These are phyloP conservation scores for Beauveria sp. DNA, from an alignment of 2,329 filamentous ascomycete genomes.

Conservation along the genomic window DNA sequence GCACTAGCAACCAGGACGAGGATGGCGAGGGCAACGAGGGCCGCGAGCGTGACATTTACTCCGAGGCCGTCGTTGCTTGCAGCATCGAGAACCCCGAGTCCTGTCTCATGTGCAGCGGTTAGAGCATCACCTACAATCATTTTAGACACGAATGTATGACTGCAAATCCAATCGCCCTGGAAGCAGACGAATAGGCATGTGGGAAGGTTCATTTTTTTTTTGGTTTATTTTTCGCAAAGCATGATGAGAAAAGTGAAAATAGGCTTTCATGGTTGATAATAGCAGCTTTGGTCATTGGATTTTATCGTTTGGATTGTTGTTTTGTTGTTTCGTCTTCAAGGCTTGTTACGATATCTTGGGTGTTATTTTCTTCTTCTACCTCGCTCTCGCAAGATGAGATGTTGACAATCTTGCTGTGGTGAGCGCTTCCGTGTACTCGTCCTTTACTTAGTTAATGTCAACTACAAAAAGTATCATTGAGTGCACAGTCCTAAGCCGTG, in stretches of 20 bases:
- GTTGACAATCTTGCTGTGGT: not conserved
- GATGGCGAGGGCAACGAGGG: slow-evolving; percentile 64
- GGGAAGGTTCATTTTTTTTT: slow-evolving; percentile 15
- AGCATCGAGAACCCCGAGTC: slow-evolving; percentile 96
- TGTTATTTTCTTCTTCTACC: not conserved
- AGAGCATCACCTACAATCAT: slow-evolving; percentile 20
- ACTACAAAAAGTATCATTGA: not conserved
- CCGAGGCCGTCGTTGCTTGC: slow-evolving; percentile 84
- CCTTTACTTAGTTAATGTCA: not conserved
- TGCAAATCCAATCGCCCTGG: slow-evolving; percentile 15
- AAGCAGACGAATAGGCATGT: slow-evolving; percentile 15
- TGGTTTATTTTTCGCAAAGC: not conserved
- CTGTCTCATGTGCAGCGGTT: slow-evolving; percentile 97
- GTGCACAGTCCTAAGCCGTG: not conserved
- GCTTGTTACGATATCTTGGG: slow-evolving; percentile 6
- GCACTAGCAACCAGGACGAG: slow-evolving; percentile 67
- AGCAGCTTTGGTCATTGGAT: not conserved
- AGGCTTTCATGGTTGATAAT: not conserved
- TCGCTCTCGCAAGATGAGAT: not conserved
- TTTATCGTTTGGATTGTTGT: not conserved
- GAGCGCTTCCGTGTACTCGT: not conserved
- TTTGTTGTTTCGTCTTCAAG: not conserved
- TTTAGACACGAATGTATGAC: slow-evolving; percentile 19
- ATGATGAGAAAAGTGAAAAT: not conserved
- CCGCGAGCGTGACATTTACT: slow-evolving; percentile 88